Base-by-base conservation (phyloP, 495 filamentous ascomycete species). In the Penicillium bialowiezense region DNA sequence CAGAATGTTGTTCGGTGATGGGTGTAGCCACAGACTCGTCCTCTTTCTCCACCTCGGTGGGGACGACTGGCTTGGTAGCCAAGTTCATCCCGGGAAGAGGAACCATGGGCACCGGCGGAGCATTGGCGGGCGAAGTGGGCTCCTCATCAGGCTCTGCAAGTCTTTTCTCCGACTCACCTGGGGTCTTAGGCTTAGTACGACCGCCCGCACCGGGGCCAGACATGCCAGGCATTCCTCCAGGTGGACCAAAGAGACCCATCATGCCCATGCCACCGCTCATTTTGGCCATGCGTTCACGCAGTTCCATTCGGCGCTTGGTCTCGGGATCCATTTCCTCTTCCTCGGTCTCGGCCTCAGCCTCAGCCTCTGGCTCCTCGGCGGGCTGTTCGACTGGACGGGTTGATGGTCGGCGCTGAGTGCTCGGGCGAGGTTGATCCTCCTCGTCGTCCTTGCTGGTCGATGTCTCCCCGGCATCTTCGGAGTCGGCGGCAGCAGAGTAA, bases 241-340 rank as follows among this genome's bases (percentile, higher is more conserved):
- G 86, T 21, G 85, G 79, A 9, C 89, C 89, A 67, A 96, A 93
- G 80, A 97, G 91, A 38, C 92, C 91, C 65, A 89, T 84, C 86
- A 96, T 91, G 13, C 91, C 91, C 90, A 96, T 96, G 13, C 93
- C 93, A 51, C 95, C 93, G 54, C 90, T 93, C 88, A 98, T 95
- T 69, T 95, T 96, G 19, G 91, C 92, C 89, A 98, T 97, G 52
- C 93, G 83, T 42, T 91, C 90, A 34, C 95, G 83, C 44, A 98
- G 73, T 58, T 95, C 93, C 71, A 95, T 83, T 65, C 86, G 86
- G 50, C 92, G 86, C 50, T 81, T 86, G 29, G 90, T 74, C 64
- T 98, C 93, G 0, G 90, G 90, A 51, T 98, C 93, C 38, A 95
- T 71, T n/a, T 96, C 92, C 42, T 93, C 89, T 35, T 90, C 86